phyloP scores from a whole-genome alignment of 257 asterid species.

The Gardenia jasminoides region DNA sequence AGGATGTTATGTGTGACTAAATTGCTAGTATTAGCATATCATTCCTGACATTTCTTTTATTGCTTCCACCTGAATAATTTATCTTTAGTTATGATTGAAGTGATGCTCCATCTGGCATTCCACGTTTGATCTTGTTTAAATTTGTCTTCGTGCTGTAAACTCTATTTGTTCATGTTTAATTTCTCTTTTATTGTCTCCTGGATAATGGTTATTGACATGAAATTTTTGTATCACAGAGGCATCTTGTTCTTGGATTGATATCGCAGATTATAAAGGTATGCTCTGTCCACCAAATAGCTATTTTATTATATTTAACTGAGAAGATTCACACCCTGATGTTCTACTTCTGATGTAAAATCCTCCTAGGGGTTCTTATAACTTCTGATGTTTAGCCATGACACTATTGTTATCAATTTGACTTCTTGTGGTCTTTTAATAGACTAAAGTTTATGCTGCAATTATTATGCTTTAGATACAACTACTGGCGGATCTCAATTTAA shows the following conservation, averaged over 20 bases:
- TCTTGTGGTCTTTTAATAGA: not conserved
- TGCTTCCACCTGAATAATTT: not conserved
- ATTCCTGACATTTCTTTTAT: not conserved
- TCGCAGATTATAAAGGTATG: constrained; percentile 96
- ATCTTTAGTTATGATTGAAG: not conserved
- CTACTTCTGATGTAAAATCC: not conserved
- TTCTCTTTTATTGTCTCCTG: not conserved
- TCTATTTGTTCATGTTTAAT: constrained; percentile 4
- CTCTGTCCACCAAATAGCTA: constrained; percentile 6
- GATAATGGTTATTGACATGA: constrained; percentile 12
- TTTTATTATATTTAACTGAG: constrained; percentile 7
- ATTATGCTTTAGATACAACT: constrained; percentile 73
- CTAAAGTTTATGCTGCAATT: constrained; percentile 9
- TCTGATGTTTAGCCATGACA: not conserved
- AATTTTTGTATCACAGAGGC: constrained; percentile 59
- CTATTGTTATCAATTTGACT: not conserved
- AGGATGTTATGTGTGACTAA: not conserved
- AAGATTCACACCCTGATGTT: not conserved
- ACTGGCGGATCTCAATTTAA: constrained; percentile 88
- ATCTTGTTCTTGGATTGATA: constrained; percentile 95
- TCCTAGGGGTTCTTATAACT: constrained; percentile 1
- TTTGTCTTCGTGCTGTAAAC: not conserved
- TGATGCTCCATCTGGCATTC: constrained; percentile 9
- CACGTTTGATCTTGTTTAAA: constrained; percentile 1
- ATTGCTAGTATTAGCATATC: not conserved